Percentiles rank a stretch among this genome's conserved stretches.
These are phyloP conservation scores for Saccharomyces jurei DNA, from an alignment of 805 yeast genomes.

Conservation along the genomic window DNA sequence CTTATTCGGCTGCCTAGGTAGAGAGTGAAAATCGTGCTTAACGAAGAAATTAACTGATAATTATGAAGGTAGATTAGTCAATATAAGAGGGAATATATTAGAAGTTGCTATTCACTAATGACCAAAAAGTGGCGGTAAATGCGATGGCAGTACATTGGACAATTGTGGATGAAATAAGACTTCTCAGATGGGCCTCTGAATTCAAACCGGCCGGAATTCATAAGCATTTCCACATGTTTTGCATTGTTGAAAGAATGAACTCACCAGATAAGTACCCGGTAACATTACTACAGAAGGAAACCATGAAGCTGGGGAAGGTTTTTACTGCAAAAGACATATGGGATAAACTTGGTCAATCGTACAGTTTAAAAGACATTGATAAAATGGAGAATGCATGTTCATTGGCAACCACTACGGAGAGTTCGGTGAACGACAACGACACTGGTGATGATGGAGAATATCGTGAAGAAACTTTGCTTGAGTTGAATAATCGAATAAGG, in stretches of 20 bases:
- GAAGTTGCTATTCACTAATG: not conserved
- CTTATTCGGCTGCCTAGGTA: not conserved
- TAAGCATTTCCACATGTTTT: conserved; percentile 37
- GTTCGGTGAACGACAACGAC: not conserved
- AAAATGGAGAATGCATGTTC: conserved; percentile 36
- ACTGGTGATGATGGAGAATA: conserved; percentile 1
- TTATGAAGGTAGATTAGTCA: not conserved
- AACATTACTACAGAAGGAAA: conserved; percentile 26
- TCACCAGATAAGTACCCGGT: conserved; percentile 36
- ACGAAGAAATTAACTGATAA: not conserved
- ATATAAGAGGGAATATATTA: not conserved
- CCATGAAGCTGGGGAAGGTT: conserved; percentile 10
- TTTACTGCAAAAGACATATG: conserved; percentile 47
- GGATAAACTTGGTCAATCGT: conserved; percentile 45
- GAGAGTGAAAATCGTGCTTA: not conserved
- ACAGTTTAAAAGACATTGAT: conserved; percentile 52
- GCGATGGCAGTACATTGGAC: conserved; percentile 40
- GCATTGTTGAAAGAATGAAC: conserved; percentile 29
- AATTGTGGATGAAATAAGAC: conserved; percentile 50
- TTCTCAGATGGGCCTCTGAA: conserved; percentile 54
- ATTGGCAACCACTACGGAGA: not conserved
- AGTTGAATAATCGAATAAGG: conserved; percentile 2
- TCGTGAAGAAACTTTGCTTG: conserved; percentile 2
- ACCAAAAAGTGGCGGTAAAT: not conserved
- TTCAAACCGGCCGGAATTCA: conserved; percentile 59